Evolutionary conservation across 1,284 basidiomycete genomes (phyloP), one percentile per base, ranked within the genome.

Genomic region (Leccinum pachyderme): DNA sequence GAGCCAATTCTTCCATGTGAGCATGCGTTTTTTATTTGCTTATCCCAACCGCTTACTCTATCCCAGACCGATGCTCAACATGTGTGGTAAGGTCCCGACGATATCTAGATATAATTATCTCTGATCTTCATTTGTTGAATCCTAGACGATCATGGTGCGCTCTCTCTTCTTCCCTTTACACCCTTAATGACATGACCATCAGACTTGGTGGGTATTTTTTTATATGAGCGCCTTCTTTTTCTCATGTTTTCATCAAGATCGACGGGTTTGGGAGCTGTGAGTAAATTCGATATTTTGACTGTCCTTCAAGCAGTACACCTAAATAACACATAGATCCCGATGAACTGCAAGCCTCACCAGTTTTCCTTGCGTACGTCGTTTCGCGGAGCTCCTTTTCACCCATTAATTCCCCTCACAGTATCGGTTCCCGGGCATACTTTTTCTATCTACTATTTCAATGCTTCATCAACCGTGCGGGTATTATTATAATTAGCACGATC

Each of bases 361-460:
- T 97, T 13, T 95, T 97, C 72, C 80, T 77, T 61, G 73, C 77
- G 89, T 90, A 66, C 62, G 82, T 69, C n/a, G 22, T 51, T 7
- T 44, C 29, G n/a, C 13, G 11, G 12, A 43, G 24, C 1, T 39
- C 51, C 7, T 45, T 12, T 25, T 44, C 13, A 7, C n/a, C 1
- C 2, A 46, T 32, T 60, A 0, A 60, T 55, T 31, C 47, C 35
- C 35, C 29, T 8, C 11, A 22, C 52, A 91, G 89, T 7, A 86
- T 91, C 53, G 94, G 93, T 18, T 74, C 84, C 3, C 77, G 91
- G 62, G 91, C 88, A 18, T 95, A 94, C 73, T 95, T 95, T 71
- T 95, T 90, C 77, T 98, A 86, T 75, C 77, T 96, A 18, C 75
- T 97, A 0, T 97, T 98, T 77, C 95, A 97, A 65, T 90, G 92